Conservation (phyloP, 805 yeast genomes). For the Saturnispora gosingensis region DNA sequence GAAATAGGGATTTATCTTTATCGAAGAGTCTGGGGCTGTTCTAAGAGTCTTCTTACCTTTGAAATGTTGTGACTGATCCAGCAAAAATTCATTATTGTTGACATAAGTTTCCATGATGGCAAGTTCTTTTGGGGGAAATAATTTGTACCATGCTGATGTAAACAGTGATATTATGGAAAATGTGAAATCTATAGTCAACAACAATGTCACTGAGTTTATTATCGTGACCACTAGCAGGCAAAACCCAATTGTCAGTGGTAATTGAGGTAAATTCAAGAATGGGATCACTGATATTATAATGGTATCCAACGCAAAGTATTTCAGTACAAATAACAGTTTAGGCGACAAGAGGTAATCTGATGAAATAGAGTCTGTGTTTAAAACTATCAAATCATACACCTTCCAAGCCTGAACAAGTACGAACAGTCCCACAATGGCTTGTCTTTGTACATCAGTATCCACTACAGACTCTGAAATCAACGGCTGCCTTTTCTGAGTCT, state of each 20-base stretch:
- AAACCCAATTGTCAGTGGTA: slow-evolving; percentile 52
- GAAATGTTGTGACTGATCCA: slow-evolving; percentile 54
- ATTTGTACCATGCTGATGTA: slow-evolving; percentile 12
- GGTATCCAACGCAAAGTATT: slow-evolving; percentile 69
- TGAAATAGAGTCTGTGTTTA: slow-evolving; percentile 36
- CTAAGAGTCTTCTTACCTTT: slow-evolving; percentile 81
- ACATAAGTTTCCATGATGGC: slow-evolving; percentile 26
- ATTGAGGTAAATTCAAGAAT: slow-evolving; percentile 61
- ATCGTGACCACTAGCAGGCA: slow-evolving; percentile 40
- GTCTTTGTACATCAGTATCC: slow-evolving; percentile 71
- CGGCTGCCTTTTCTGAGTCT: slow-evolving; percentile 17
- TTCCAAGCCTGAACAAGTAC: slow-evolving; percentile 80
- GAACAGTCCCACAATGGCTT: slow-evolving; percentile 57
- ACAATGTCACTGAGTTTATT: slow-evolving; percentile 42
- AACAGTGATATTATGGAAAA: slow-evolving; percentile 33
- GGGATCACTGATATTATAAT: slow-evolving; percentile 64
- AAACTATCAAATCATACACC: slow-evolving; percentile 54
- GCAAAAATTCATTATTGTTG: slow-evolving; percentile 26
- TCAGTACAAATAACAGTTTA: slow-evolving; percentile 52
- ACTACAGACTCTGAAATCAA: slow-evolving; percentile 57
- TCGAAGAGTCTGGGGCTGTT: slow-evolving; percentile 86
- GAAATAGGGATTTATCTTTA: slow-evolving; percentile 66
- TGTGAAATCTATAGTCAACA: slow-evolving; percentile 43
- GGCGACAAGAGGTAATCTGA: slow-evolving; percentile 18
- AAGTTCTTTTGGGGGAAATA: slow-evolving; percentile 25